Conservation (phyloP, 164 flowering plant species). For the Annona squamosa region DNA sequence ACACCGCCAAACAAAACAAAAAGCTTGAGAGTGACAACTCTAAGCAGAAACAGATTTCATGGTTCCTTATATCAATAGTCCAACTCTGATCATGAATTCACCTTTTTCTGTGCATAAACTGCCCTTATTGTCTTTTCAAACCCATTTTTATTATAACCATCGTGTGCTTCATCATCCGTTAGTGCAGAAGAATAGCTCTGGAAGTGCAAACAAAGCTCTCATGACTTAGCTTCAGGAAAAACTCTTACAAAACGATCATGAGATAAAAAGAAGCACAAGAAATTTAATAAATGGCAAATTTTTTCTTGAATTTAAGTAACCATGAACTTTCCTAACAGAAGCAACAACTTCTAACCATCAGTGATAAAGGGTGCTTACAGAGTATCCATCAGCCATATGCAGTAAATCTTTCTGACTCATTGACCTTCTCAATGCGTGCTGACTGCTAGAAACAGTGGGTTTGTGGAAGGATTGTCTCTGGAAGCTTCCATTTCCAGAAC, state of each 20-base stretch:
- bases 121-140: constrained; percentile 56
- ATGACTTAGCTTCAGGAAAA: constrained; percentile 1
- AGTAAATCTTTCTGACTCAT: constrained; percentile 59
- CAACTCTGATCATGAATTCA: constrained; percentile 9
- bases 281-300: neutral
- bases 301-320: neutral
- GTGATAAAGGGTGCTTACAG: constrained; percentile 37
- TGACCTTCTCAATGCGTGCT: constrained; percentile 46
- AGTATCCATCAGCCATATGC: constrained; percentile 53
- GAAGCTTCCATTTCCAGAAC: constrained; percentile 19
- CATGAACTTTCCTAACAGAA: neutral
- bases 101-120: constrained; percentile 67
- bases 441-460: constrained; percentile 32
- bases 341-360: neutral
- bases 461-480: constrained; percentile 25
- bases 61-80: neutral
- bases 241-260: neutral
- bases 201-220: constrained; percentile 3
- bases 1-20: neutral
- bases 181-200: constrained; percentile 89
- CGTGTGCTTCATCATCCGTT: constrained; percentile 82
- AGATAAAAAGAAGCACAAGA: neutral
- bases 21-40: constrained; percentile 1
- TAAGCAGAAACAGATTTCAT: neutral
- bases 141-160: constrained; percentile 36